Conservation (phyloP, 2,329 filamentous ascomycete genomes). For the Monilinia laxa region DNA sequence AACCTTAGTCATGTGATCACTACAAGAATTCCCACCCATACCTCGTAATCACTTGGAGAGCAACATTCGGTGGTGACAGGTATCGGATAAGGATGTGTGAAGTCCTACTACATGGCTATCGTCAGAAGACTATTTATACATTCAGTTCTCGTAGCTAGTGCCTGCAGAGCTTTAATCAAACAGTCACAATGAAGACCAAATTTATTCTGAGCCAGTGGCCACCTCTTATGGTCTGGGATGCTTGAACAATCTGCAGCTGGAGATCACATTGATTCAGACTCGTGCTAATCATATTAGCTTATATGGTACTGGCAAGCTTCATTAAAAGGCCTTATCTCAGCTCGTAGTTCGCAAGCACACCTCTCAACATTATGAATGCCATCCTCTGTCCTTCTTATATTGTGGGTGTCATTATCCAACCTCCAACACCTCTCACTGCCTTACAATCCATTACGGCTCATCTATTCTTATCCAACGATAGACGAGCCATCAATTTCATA, state of each 20-base stretch:
- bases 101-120: background rate
- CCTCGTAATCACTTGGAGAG: background rate
- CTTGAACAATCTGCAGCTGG: background rate
- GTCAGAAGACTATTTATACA: background rate
- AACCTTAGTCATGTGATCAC: constrained; percentile 1
- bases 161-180: background rate
- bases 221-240: background rate
- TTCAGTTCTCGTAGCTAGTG: background rate
- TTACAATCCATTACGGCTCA: background rate
- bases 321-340: background rate
- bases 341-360: background rate
- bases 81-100: background rate
- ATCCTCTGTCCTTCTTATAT: background rate
- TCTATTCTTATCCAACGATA: background rate
- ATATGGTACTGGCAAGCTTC: background rate
- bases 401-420: background rate
- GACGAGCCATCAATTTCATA: background rate
- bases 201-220: background rate
- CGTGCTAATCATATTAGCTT: background rate
- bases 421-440: background rate
- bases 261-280: background rate
- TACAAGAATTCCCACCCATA: background rate
- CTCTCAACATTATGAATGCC: background rate
- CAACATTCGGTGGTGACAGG: background rate
- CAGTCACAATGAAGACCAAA: background rate